Evolutionary conservation across 78 protist species (phyloP).

Genomic region (Dictyostelium capitatum): DNA sequence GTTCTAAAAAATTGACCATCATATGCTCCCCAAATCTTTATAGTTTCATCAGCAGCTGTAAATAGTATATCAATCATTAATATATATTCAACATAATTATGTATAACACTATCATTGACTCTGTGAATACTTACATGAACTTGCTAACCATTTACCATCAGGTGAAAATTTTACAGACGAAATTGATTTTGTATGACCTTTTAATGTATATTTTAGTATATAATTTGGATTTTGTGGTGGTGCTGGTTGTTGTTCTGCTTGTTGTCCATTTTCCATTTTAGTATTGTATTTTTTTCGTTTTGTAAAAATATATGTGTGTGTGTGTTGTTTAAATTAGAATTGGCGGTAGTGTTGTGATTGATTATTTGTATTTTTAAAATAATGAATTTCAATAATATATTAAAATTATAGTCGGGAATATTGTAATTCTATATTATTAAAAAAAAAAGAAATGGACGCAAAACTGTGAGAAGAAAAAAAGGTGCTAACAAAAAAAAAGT

Average conservation of each 20-base stretch:
- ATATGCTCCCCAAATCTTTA: slow-evolving; percentile 82
- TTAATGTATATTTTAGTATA: slow-evolving; percentile 41
- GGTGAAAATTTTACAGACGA: slow-evolving; percentile 94
- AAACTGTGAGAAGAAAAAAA: too few relatives aligned
- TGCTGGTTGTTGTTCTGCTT: neutral
- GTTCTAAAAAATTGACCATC: slow-evolving; percentile 27
- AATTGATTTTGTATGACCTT: slow-evolving; percentile 92
- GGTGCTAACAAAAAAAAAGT: too few relatives aligned
- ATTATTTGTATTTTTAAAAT: neutral
- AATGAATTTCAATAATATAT: neutral
- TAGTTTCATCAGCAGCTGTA: slow-evolving; percentile 89
- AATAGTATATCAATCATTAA: neutral
- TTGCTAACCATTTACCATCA: slow-evolving; percentile 92
- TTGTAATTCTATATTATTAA: too few relatives aligned
- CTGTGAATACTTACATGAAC: slow-evolving; percentile 83
- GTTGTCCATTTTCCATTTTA: slow-evolving; percentile 4
- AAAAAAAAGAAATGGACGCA: too few relatives aligned
- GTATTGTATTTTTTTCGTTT: neutral
- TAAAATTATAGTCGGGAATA: too few relatives aligned
- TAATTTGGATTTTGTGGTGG: slow-evolving; percentile 24
- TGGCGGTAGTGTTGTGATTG: neutral
- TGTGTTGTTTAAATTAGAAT: neutral
- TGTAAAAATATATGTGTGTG: neutral
- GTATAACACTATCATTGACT: too few relatives aligned
- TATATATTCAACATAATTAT: too few relatives aligned